phyloP scores from a whole-genome alignment of 108 stramenopile genomes.

The Bacterosira constricta region DNA sequence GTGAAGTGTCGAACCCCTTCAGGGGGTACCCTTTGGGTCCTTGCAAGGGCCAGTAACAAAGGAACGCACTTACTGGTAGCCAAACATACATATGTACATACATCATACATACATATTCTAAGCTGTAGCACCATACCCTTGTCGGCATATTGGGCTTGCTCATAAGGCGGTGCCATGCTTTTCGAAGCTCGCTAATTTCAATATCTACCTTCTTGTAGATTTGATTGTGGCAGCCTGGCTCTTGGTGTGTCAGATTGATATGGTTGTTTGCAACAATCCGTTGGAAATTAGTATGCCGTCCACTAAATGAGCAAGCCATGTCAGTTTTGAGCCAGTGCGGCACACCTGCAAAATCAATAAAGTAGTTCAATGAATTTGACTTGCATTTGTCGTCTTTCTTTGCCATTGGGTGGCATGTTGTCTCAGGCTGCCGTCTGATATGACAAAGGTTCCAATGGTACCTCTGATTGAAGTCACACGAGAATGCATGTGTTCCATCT shows the following conservation, averaged over 20 bases:
- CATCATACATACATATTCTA: slow-evolving; percentile 4
- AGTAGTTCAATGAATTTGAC: background rate
- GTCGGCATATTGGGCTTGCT: background rate
- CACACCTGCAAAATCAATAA: slow-evolving; percentile 16
- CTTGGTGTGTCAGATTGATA: slow-evolving; percentile 6
- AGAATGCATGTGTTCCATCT: background rate
- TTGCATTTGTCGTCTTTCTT: background rate
- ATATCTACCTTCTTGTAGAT: slow-evolving; percentile 17
- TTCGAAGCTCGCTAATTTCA: slow-evolving; percentile 18
- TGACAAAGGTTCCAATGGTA: too few relatives aligned
- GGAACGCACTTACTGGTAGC: too few relatives aligned
- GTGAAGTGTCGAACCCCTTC: too few relatives aligned
- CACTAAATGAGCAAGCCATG: slow-evolving; percentile 11
- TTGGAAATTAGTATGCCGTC: slow-evolving; percentile 24
- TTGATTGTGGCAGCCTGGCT: slow-evolving; percentile 22
- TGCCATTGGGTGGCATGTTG: background rate
- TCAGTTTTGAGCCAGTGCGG: slow-evolving; percentile 17
- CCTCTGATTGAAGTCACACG: background rate
- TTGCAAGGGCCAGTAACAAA: too few relatives aligned
- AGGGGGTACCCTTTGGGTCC: too few relatives aligned
- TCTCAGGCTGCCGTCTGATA: too few relatives aligned
- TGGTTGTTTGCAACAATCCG: background rate
- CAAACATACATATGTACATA: too few relatives aligned
- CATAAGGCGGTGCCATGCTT: slow-evolving; percentile 7
- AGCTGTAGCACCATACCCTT: slow-evolving; percentile 46